Conservation (phyloP, 495 filamentous ascomycete species). For the Talaromyces liani region DNA sequence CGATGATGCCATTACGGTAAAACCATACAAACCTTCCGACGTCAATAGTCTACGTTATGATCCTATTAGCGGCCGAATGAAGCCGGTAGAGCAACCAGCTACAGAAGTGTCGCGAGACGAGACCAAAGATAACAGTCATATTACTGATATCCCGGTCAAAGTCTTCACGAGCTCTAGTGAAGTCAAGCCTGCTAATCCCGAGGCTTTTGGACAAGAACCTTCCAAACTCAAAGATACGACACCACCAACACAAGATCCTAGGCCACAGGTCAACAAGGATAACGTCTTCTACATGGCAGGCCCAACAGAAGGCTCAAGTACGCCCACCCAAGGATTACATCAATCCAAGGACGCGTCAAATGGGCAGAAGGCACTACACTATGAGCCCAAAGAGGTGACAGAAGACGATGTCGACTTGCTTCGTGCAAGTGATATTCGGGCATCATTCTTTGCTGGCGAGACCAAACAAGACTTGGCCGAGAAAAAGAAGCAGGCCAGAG, state of each 20-base stretch:
- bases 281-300: not conserved
- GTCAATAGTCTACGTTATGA: conserved; percentile 20
- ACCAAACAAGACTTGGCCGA: conserved; percentile 17
- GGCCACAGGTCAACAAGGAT: not conserved
- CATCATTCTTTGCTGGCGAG: conserved; percentile 27
- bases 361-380: not conserved
- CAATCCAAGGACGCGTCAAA: not conserved
- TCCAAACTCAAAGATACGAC: not conserved
- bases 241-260: not conserved
- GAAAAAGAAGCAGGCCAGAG: conserved; percentile 18
- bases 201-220: not conserved
- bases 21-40: conserved; percentile 8
- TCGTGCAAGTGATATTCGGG: conserved; percentile 42
- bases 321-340: not conserved
- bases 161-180: not conserved
- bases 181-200: not conserved
- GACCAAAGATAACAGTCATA: not conserved
- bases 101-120: not conserved
- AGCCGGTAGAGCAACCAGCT: conserved; percentile 10
- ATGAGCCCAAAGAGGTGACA: conserved; percentile 3
- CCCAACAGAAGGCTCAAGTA: not conserved
- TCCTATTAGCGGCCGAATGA: conserved; percentile 36
- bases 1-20: conserved; percentile 9
- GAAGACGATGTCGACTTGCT: conserved; percentile 37
- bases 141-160: conserved; percentile 2